Conservation (phyloP, 352 stramenopile genomes). For the Phytophthora rubi region DNA sequence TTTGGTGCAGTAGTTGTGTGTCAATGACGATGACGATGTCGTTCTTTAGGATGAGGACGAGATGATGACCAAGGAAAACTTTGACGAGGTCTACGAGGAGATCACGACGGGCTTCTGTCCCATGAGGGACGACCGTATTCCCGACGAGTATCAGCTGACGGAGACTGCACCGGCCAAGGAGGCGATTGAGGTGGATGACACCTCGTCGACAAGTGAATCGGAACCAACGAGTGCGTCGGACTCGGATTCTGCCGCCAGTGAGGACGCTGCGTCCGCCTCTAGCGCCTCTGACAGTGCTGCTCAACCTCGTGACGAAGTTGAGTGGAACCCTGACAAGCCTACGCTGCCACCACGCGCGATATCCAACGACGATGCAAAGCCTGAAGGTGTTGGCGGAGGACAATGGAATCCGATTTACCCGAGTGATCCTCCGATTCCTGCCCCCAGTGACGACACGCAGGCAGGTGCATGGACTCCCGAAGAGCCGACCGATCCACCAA, state of each 20-base stretch:
- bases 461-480: constrained; percentile 2
- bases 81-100: constrained; percentile 25
- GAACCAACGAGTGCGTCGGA: background rate
- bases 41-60: constrained; percentile 14
- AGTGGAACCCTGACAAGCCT: constrained; percentile 23
- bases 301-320: background rate
- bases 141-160: constrained; percentile 7
- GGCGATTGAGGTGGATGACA: constrained; percentile 2
- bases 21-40: background rate
- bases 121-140: constrained; percentile 18
- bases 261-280: background rate
- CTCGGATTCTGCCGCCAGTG: background rate
- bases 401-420: constrained; percentile 25
- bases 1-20: background rate
- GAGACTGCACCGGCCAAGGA: constrained; percentile 18
- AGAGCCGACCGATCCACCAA: constrained; percentile 12
- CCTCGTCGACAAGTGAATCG: constrained; percentile 1
- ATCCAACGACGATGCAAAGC: background rate
- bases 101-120: constrained; percentile 21
- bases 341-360: constrained; percentile 9
- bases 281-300: background rate
- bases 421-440: constrained; percentile 10
- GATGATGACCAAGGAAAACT: constrained; percentile 30
- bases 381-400: constrained; percentile 5
- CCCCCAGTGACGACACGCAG: background rate